A percentile compares a stretch with the other conserved stretches of the same genome.
These are phyloP conservation scores for Acidomyces sp. DNA, from an alignment of 495 filamentous ascomycete genomes.

Conservation along the genomic window DNA sequence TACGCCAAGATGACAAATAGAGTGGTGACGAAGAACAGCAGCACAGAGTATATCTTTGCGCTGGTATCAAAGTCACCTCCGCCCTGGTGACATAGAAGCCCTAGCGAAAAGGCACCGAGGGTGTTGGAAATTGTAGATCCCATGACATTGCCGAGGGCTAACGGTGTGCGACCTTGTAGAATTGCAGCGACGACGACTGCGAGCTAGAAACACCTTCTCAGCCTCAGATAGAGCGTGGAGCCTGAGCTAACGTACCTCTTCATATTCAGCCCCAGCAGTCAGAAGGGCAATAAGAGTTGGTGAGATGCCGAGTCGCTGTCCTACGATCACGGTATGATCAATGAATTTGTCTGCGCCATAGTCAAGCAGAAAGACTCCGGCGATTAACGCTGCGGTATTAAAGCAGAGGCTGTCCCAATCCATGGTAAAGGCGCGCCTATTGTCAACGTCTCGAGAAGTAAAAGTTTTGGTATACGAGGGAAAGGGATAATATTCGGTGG, in stretches of 20 bases:
- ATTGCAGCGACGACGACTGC: conserved; percentile 40
- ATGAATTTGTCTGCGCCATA: conserved; percentile 39
- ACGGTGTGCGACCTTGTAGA: conserved; percentile 32
- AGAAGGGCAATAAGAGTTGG: conserved; percentile 39
- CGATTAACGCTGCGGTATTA: conserved; percentile 25
- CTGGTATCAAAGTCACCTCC: conserved; percentile 31
- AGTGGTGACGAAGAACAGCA: conserved; percentile 32
- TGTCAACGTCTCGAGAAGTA: too few relatives aligned
- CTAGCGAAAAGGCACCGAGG: conserved; percentile 43
- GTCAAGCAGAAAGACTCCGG: conserved; percentile 34
- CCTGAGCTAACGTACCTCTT: too few relatives aligned
- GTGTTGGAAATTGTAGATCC: conserved; percentile 45
- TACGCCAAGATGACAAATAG: conserved; percentile 27
- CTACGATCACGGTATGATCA: conserved; percentile 39
- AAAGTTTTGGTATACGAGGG: too few relatives aligned
- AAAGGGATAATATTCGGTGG: too few relatives aligned
- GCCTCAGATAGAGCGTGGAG: too few relatives aligned
- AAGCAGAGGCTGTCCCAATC: neutral
- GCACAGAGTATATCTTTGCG: conserved; percentile 35
- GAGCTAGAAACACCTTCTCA: conserved; percentile 30
- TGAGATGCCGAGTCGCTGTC: conserved; percentile 35
- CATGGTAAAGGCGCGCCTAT: too few relatives aligned
- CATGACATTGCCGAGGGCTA: conserved; percentile 45
- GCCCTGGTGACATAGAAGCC: conserved; percentile 31
- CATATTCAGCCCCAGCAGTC: conserved; percentile 44